phyloP scores from a whole-genome alignment of 176 grass and related monocot species.

The Carex pumila region DNA sequence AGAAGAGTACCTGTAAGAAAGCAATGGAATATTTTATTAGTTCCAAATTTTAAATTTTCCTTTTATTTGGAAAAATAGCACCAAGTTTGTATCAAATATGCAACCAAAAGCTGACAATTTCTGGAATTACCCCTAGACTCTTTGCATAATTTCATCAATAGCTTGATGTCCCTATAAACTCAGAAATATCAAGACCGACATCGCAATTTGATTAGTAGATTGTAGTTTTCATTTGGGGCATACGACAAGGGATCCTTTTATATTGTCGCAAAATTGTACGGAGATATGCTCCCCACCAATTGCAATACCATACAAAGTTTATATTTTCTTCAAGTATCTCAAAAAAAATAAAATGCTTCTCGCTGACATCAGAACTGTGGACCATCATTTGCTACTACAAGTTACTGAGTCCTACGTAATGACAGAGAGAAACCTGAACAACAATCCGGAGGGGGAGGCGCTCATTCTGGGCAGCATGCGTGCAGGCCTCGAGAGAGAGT shows the following conservation, averaged over 20 bases:
- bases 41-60: not conserved
- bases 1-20: constrained; percentile 50
- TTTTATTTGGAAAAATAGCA: not conserved
- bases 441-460: constrained; percentile 60
- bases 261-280: not conserved
- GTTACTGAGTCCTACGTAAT: not conserved
- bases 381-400: not conserved
- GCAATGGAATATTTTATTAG: not conserved
- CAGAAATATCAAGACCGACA: not conserved
- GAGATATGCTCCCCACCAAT: not conserved
- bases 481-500: constrained; percentile 85
- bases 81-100: not conserved
- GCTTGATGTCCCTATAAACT: not conserved
- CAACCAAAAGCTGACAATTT: not conserved
- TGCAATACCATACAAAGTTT: not conserved
- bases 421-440: constrained; percentile 38
- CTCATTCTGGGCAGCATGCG: constrained; percentile 86
- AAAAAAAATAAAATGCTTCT: not conserved
- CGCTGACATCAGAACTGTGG: not conserved
- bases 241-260: not conserved
- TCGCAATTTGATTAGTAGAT: not conserved
- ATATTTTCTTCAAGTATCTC: not conserved
- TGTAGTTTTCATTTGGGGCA: not conserved
- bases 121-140: not conserved
- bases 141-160: not conserved